Base-by-base conservation (phyloP, 441 rosid genomes). In the Adansonia madagascariensis region DNA sequence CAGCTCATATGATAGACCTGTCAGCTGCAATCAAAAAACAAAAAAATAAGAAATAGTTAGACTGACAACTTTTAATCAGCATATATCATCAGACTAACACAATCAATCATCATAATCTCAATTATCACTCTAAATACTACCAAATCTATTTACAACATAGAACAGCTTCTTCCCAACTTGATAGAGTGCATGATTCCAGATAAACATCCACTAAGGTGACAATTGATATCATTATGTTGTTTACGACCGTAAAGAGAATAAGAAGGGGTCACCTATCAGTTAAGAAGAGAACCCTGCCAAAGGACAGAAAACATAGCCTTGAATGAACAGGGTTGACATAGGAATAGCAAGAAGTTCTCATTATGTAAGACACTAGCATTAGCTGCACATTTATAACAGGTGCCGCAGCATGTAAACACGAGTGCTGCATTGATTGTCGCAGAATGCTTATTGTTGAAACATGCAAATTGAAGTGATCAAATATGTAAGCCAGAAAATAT, bases 1-100 rank as follows among this genome's bases (percentile, higher is more conserved):
- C 59, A 55, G 9, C 22, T 55, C 59, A n/a, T n/a, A 55, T 55
- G 92, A 90, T 90, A 89, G 83, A 89, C 92, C 91, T 18, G 82
- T 63, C 39, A 89, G 84, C 92, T 89, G 84, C 60, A 75, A 10
- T 70, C 18, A 64, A 77, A 50, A 0, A 59, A 46, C 18, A 55
- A 15, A 0, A 39, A 17, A 24, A 22, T 10, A 70, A 14, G 47
- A 8, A 35, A 39, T 0, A 12, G 39, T 71, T 71, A 55, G 62
- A 44, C 27, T 44, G 86, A 75, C 82, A 80, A 3, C 85, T 87
- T 87, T 77, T 84, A 75, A 59, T 89, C 52, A 84, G 15, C 52
- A 7, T 14, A n/a, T 62, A 20, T 22, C 27, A 74, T 41, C 63
- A 18, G 1, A 67, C 73, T 4, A 22, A 74, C 46, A 73, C 39